phyloP scores from a whole-genome alignment of 2,329 filamentous ascomycete genomes.

The Bipolaris bicolor region DNA sequence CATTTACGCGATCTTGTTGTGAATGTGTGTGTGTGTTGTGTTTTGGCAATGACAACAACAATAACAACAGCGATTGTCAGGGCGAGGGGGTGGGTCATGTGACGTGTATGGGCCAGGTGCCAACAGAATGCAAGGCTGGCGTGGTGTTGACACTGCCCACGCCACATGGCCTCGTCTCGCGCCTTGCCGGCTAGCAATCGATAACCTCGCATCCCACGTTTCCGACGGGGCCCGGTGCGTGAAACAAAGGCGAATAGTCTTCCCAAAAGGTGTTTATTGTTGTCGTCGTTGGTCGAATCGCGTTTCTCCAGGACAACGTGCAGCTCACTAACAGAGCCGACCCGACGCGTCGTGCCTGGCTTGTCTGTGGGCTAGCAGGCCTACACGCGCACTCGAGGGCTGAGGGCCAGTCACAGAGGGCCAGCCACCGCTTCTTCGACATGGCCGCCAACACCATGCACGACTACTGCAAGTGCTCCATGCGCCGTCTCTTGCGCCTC shows the following conservation, averaged over 20 bases:
- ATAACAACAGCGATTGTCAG: constrained; percentile 6
- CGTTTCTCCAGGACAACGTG: constrained; percentile 31
- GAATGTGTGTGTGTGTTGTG: constrained; percentile 20
- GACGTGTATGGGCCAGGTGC: not conserved
- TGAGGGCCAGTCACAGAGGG: constrained; percentile 37
- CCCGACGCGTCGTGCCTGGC: constrained; percentile 18
- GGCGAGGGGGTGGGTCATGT: not conserved
- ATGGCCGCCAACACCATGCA: constrained; percentile 21
- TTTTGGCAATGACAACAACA: constrained; percentile 22
- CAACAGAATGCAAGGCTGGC: not conserved
- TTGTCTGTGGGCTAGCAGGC: constrained; percentile 15
- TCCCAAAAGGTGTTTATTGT: constrained; percentile 28
- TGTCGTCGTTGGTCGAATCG: constrained; percentile 40
- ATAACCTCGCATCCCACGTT: constrained; percentile 24
- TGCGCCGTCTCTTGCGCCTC: constrained; percentile 20
- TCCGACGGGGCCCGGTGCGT: constrained; percentile 18
- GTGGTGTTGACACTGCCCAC: constrained; percentile 29
- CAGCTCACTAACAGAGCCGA: constrained; percentile 1
- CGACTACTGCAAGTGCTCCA: constrained; percentile 42
- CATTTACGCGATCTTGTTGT: constrained; percentile 33
- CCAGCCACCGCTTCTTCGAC: constrained; percentile 36
- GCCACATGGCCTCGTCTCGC: constrained; percentile 18
- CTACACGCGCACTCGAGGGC: constrained; percentile 24
- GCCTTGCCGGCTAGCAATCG: constrained; percentile 29
- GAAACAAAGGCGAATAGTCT: constrained; percentile 30